Base-by-base conservation (phyloP, 2,329 filamentous ascomycete genomes). In the Botrytis fragariae region DNA sequence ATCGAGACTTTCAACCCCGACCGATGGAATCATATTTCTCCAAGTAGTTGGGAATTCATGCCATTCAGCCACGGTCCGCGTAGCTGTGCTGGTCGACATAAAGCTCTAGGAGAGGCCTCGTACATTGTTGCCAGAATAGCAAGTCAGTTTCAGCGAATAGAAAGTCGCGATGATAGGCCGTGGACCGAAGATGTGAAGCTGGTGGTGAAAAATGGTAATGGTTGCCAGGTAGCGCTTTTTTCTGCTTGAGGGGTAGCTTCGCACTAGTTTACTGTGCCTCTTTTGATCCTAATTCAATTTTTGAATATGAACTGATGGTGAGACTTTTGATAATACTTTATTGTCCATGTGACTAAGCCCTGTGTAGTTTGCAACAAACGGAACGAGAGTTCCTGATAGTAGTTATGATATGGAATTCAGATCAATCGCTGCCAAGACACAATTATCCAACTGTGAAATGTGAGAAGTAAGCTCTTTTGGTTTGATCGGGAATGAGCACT, bases 1-100 rank as follows among this genome's bases (percentile, higher is more conserved):
- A 91, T 89, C 0, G 88, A 92, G 14, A 85, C 88, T 1, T 96
- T 94, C 82, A 84, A 87, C 8, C 93, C 93, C 0, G 92, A 93
- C 82, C 85, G 93, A 37, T 96, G 93, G 93, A 81, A 80, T 39
- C 6, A 32, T 4, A 54, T 82, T 87, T 64, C 92, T 94, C 82
- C 93, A 92, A 84, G 87, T 87, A 48, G 89, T 90, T 0, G 93
- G 93, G 74, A 91, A 64, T 69, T 72, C 39, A 67, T 92, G 63
- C 91, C 91, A 0, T 95, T 95, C 79, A 92, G 90, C 76, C 83
- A 89, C 37, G 91, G 91, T 0, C 90, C 91, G 0, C 83, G 91
- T 5, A 86, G 90, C 0, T 93, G 91, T 71, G 92, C 95, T 0
- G 93, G 93, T 0, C 74, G 74, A 65, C 62, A 75, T 29, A 76